phyloP scores from a whole-genome alignment of 768 basidiomycete species.

The Pleurotus tuber-regium region DNA sequence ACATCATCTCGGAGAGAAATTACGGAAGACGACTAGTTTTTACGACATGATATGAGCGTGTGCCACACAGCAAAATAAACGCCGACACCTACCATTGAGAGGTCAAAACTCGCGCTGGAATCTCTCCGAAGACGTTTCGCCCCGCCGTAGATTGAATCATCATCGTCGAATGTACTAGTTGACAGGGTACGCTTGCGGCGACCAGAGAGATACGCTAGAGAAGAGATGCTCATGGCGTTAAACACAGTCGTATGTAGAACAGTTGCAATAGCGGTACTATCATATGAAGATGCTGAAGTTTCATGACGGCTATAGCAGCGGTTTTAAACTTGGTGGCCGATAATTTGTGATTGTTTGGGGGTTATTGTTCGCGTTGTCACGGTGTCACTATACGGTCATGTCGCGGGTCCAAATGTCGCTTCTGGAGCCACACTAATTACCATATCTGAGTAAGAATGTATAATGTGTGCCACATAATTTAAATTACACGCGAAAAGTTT shows the following conservation, averaged over 20 bases:
- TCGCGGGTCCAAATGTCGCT: too few species aligned
- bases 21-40: too few species aligned
- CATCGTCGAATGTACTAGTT: not conserved
- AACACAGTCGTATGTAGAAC: not conserved
- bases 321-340: not conserved
- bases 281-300: not conserved
- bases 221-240: not conserved
- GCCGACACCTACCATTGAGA: not conserved
- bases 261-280: not conserved
- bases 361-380: not conserved
- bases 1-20: not conserved
- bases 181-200: slow-evolving; percentile 8
- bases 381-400: too few species aligned
- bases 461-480: too few species aligned
- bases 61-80: not conserved
- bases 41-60: not conserved
- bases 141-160: not conserved
- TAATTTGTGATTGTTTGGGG: slow-evolving; percentile 6
- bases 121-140: slow-evolving; percentile 7
- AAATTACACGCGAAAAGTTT: too few species aligned
- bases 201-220: not conserved
- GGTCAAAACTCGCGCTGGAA: not conserved
- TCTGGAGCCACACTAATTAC: too few species aligned
- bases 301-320: not conserved
- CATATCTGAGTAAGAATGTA: too few species aligned